Percentiles rank a stretch among this genome's conserved stretches.
These are phyloP conservation scores for Aspergillus fumigatiaffinis DNA, from an alignment of 2,329 filamentous ascomycete species.

Conservation along the genomic window DNA sequence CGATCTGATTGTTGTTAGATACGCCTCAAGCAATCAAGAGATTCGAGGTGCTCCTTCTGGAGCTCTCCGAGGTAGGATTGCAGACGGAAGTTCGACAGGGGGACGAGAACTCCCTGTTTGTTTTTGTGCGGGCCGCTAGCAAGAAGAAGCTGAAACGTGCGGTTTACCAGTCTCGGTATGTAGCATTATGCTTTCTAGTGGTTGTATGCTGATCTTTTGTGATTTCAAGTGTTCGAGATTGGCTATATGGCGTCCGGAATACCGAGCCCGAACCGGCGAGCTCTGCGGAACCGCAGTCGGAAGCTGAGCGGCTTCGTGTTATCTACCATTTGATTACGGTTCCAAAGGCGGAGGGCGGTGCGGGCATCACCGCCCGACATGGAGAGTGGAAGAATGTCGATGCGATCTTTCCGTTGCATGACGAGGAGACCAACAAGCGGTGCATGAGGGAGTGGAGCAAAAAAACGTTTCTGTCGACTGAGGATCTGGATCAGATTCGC, in stretches of 20 bases:
- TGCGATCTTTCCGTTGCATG: conserved; percentile 75
- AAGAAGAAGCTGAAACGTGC: conserved; percentile 74
- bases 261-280: conserved; percentile 68
- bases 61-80: conserved; percentile 73
- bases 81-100: conserved; percentile 83
- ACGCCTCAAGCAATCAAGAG: conserved; percentile 65
- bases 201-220: neutral
- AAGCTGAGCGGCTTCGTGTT: conserved; percentile 82
- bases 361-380: conserved; percentile 67
- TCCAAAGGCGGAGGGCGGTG: conserved; percentile 69
- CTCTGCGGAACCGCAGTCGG: conserved; percentile 76
- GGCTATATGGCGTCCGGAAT: conserved; percentile 85
- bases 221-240: conserved; percentile 72
- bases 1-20: conserved; percentile 45
- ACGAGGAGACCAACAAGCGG: conserved; percentile 68
- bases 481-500: conserved; percentile 71
- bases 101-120: conserved; percentile 68
- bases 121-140: conserved; percentile 74
- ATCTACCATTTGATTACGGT: conserved; percentile 82
- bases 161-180: conserved; percentile 73
- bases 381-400: conserved; percentile 71
- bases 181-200: neutral
- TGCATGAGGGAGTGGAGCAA: conserved; percentile 75
- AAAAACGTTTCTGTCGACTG: conserved; percentile 44
- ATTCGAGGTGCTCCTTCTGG: conserved; percentile 74